phyloP scores from a whole-genome alignment of 2,329 filamentous ascomycete species.

The Pestalotiopsis sp. region DNA sequence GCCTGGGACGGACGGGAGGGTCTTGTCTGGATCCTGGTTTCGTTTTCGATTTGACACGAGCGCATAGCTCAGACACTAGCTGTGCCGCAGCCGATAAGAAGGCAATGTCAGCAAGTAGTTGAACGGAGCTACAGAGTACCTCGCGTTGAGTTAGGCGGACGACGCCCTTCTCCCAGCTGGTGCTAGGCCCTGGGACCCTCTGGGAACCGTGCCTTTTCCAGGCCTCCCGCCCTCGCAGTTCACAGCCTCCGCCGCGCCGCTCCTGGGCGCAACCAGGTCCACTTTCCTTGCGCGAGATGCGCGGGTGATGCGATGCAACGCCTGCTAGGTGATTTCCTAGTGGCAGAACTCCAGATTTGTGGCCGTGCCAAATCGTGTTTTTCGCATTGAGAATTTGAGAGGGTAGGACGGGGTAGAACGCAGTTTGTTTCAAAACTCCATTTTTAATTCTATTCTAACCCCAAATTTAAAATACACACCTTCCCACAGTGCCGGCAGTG shows the following conservation, averaged over 20 bases:
- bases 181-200: neutral
- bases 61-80: neutral
- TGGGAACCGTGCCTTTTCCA: neutral
- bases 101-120: neutral
- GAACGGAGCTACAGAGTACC: neutral
- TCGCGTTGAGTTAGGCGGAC: neutral
- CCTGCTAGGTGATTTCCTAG: neutral
- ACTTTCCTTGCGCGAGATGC: neutral
- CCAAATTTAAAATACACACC: too few species aligned
- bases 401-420: too few species aligned
- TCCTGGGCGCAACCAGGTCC: conserved; percentile 1
- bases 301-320: neutral
- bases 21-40: neutral
- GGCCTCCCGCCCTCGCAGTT: neutral
- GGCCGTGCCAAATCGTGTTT: neutral
- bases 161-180: neutral
- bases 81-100: conserved; percentile 6
- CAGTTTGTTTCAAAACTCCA: too few species aligned
- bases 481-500: too few species aligned
- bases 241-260: neutral
- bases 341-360: neutral
- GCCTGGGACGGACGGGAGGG: neutral
- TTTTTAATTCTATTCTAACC: too few species aligned
- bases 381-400: neutral
- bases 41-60: conserved; percentile 4